phyloP scores from a whole-genome alignment of 2,329 filamentous ascomycete species.

The Stachybotrys chlorohalonatus region DNA sequence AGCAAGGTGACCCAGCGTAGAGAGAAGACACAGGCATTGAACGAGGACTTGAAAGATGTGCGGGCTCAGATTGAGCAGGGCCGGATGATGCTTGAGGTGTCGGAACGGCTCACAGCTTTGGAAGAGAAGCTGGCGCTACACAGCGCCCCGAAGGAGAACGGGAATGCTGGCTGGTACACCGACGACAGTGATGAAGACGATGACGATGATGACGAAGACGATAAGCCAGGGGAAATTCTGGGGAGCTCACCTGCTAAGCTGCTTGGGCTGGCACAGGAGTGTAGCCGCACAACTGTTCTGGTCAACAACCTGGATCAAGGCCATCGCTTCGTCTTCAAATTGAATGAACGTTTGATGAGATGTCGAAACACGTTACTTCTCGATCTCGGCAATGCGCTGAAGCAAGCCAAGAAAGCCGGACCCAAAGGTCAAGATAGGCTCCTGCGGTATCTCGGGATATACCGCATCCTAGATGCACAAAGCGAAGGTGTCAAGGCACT shows the following conservation, averaged over 20 bases:
- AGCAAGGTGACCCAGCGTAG: constrained; percentile 54
- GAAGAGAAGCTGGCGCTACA: constrained; percentile 55
- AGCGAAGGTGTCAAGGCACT: constrained; percentile 42
- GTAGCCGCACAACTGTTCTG: constrained; percentile 30
- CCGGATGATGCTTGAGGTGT: constrained; percentile 56
- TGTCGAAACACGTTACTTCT: constrained; percentile 49
- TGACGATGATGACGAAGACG: constrained; percentile 15
- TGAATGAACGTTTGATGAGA: constrained; percentile 39
- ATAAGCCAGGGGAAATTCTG: constrained; percentile 18
- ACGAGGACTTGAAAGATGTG: constrained; percentile 59
- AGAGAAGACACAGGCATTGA: constrained; percentile 50
- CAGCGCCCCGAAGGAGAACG: constrained; percentile 15
- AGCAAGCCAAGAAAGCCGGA: constrained; percentile 34
- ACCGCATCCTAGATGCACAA: constrained; percentile 42
- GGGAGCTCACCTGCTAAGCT: constrained; percentile 40
- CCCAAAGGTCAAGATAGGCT: constrained; percentile 32
- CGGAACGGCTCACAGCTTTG: constrained; percentile 51
- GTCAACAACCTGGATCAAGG: constrained; percentile 36
- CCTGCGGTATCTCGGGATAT: constrained; percentile 43
- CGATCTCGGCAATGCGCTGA: constrained; percentile 42
- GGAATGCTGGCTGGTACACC: constrained; percentile 12
- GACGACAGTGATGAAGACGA: constrained; percentile 31
- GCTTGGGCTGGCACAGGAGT: constrained; percentile 34
- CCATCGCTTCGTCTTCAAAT: constrained; percentile 39
- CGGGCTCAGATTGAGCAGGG: constrained; percentile 53